Evolutionary conservation across 2,329 filamentous ascomycete species (phyloP).

Genomic region (Neonectria sp.): DNA sequence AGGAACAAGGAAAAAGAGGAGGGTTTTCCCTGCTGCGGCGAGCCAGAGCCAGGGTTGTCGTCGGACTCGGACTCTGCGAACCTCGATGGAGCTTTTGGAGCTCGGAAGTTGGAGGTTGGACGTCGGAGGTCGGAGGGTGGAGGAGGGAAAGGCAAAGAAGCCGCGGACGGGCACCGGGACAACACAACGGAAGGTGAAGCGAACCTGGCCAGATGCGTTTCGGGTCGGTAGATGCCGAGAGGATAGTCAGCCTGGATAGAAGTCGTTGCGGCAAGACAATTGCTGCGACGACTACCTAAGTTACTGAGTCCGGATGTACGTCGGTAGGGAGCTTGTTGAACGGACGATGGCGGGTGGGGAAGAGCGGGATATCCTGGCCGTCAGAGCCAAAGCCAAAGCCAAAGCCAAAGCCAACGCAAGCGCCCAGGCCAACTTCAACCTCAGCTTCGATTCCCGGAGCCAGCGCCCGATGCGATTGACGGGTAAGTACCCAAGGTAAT

Average conservation of each 20-base stretch:
- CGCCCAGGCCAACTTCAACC: neutral
- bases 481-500: neutral
- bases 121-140: neutral
- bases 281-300: neutral
- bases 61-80: neutral
- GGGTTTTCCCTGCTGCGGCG: conserved; percentile 13
- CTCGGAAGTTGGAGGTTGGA: conserved; percentile 1
- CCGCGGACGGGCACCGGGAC: neutral
- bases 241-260: neutral
- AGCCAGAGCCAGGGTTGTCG: conserved; percentile 14
- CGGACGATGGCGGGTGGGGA: conserved; percentile 20
- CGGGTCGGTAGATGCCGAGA: neutral
- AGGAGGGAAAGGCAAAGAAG: neutral
- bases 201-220: neutral
- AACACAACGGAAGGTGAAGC: neutral
- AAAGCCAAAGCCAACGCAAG: neutral
- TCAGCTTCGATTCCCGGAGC: neutral
- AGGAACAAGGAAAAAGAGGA: conserved; percentile 13
- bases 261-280: neutral
- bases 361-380: conserved; percentile 18
- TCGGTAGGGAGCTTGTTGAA: neutral
- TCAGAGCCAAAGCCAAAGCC: neutral
- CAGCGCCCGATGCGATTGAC: no score
- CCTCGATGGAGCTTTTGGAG: conserved; percentile 1
- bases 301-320: neutral